A percentile compares a stretch with the other conserved stretches of the same genome.
Evolutionary conservation across 352 stramenopile species (phyloP).

Genomic region (Pythium brachiatum): DNA sequence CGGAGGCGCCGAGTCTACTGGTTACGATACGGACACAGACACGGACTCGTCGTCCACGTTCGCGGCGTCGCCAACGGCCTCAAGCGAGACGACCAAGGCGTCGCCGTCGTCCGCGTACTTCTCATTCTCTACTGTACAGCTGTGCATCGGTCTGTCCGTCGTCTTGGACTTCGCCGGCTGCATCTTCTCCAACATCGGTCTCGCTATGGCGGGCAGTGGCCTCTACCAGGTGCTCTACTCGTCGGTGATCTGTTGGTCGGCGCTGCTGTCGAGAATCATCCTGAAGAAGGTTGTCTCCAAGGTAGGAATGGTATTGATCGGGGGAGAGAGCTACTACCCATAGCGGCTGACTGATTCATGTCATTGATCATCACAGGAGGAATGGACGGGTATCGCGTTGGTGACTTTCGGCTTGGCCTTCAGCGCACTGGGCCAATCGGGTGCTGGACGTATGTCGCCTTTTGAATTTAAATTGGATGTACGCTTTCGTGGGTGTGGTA

Average conservation of each 20-base stretch:
- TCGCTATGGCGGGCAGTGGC: slow-evolving; percentile 79
- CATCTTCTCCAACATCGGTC: slow-evolving; percentile 81
- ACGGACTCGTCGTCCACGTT: slow-evolving; percentile 5
- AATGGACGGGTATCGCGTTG: slow-evolving; percentile 80
- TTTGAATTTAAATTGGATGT: no score
- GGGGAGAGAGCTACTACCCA: no score
- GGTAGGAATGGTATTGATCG: slow-evolving; percentile 16
- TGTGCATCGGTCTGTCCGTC: slow-evolving; percentile 65
- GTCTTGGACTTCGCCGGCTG: slow-evolving; percentile 81
- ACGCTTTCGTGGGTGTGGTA: no score
- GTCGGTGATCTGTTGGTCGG: slow-evolving; percentile 86
- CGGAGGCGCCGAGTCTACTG: slow-evolving; percentile 3
- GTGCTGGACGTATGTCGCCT: slow-evolving; percentile 33
- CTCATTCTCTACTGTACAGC: slow-evolving; percentile 54
- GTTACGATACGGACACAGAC: slow-evolving; percentile 25
- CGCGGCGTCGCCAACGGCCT: not conserved
- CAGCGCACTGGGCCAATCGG: slow-evolving; percentile 70
- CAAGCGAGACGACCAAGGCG: slow-evolving; percentile 12
- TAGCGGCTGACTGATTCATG: not conserved
- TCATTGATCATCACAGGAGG: slow-evolving; percentile 30
- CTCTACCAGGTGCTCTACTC: slow-evolving; percentile 86
- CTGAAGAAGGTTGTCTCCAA: slow-evolving; percentile 69
- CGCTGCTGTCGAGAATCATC: slow-evolving; percentile 71
- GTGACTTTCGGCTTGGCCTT: slow-evolving; percentile 84
- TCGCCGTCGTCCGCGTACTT: slow-evolving; percentile 32